A percentile compares a stretch with the other conserved stretches of the same genome.
phyloP scores from a whole-genome alignment of 257 asterid genomes.

The Solanum virginianum region DNA sequence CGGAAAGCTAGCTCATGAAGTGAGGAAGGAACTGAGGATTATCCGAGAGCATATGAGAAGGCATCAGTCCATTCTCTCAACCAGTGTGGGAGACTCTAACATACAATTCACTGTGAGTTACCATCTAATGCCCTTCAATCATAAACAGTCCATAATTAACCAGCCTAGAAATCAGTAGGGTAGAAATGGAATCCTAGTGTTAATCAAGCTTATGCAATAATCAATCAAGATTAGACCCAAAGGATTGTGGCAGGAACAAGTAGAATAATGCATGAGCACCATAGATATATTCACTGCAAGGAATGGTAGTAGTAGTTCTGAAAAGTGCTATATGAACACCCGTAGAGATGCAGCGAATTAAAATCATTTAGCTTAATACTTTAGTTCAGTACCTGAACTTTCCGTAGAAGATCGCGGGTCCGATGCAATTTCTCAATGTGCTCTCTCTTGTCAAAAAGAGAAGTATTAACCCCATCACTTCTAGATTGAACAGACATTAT shows the following conservation, averaged over 20 bases:
- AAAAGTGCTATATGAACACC: background rate
- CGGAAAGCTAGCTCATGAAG: background rate
- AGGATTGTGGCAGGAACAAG: no score
- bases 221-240: no score
- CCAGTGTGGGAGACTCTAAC: background rate
- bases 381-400: constrained; percentile 72
- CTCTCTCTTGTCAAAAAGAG: constrained; percentile 91
- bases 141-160: background rate
- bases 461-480: constrained; percentile 95
- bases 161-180: background rate
- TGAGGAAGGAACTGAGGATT: background rate
- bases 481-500: constrained; percentile 91
- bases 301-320: background rate
- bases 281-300: no score
- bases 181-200: background rate
- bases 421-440: constrained; percentile 97
- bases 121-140: background rate
- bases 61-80: background rate
- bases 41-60: background rate
- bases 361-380: background rate
- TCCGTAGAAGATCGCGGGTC: constrained; percentile 86
- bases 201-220: no score
- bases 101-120: background rate
- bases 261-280: no score
- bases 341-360: background rate